These are phyloP conservation scores for Candida insectalens DNA, from an alignment of 805 yeast genomes.

Conservation along the genomic window DNA sequence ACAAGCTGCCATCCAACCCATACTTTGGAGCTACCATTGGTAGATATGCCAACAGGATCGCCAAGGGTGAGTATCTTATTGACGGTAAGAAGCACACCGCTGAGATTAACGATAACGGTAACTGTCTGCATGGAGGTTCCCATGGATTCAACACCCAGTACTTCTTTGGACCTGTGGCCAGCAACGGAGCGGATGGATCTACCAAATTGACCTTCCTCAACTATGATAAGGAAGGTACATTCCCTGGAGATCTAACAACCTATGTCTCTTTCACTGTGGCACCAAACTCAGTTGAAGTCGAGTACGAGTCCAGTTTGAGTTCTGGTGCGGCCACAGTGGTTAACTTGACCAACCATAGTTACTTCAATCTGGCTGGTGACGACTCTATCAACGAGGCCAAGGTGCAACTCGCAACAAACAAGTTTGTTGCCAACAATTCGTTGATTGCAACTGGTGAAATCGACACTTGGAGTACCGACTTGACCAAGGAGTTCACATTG, in stretches of 20 bases:
- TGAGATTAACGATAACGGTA: background rate
- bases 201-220: background rate
- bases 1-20: background rate
- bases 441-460: background rate
- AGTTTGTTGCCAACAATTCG: background rate
- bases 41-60: constrained; percentile 1
- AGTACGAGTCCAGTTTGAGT: background rate
- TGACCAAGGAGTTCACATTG: background rate
- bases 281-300: background rate
- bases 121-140: constrained; percentile 1
- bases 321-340: background rate
- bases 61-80: background rate
- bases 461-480: background rate
- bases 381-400: background rate
- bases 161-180: constrained; percentile 2
- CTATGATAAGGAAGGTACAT: background rate
- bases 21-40: constrained; percentile 3
- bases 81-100: background rate
- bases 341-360: constrained; percentile 1
- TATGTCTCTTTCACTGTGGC: background rate
- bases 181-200: background rate
- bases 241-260: constrained; percentile 1
- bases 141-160: constrained; percentile 2
- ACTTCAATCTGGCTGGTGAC: constrained; percentile 1
- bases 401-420: background rate